These are phyloP conservation scores for Zymoseptoria crescenta DNA, from an alignment of 2,329 filamentous ascomycete species.

Conservation along the genomic window DNA sequence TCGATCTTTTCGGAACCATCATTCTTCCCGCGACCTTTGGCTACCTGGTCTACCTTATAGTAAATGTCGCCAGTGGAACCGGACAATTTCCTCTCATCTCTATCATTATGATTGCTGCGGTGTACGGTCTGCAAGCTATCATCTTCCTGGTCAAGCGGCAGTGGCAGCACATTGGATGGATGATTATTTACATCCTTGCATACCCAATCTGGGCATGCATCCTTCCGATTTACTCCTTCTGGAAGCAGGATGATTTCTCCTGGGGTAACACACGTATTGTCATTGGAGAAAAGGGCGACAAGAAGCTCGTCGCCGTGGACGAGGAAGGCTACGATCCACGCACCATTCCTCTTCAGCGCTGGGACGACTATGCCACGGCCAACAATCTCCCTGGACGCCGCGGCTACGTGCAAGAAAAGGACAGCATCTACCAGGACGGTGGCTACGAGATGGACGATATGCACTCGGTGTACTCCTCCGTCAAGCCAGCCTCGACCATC, in stretches of 20 bases:
- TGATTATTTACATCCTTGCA: slow-evolving; percentile 96
- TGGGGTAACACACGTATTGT: slow-evolving; percentile 99
- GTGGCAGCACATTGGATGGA: slow-evolving; percentile 98
- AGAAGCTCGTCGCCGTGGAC: slow-evolving; percentile 76
- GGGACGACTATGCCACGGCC: slow-evolving; percentile 85
- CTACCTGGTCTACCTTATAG: slow-evolving; percentile 84
- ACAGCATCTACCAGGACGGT: slow-evolving; percentile 31
- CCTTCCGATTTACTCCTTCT: slow-evolving; percentile 94
- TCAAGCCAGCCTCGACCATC: slow-evolving; percentile 77
- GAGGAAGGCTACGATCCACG: slow-evolving; percentile 85
- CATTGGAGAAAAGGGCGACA: slow-evolving; percentile 84
- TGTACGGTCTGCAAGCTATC: slow-evolving; percentile 90
- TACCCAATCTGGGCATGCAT: slow-evolving; percentile 90
- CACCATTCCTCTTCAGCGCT: slow-evolving; percentile 86
- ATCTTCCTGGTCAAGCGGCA: slow-evolving; percentile 96
- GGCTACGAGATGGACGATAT: slow-evolving; percentile 97
- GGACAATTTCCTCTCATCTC: slow-evolving; percentile 82
- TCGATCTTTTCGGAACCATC: slow-evolving; percentile 85
- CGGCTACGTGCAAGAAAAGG: slow-evolving; percentile 40
- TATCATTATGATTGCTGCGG: slow-evolving; percentile 77
- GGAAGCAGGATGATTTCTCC: slow-evolving; percentile 98
- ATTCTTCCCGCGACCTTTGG: slow-evolving; percentile 84
- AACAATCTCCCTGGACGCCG: slow-evolving; percentile 91
- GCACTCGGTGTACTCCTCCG: slow-evolving; percentile 90
- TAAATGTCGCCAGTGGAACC: slow-evolving; percentile 58